phyloP scores from a whole-genome alignment of 495 filamentous ascomycete species.

The Geoglossum glabrum region DNA sequence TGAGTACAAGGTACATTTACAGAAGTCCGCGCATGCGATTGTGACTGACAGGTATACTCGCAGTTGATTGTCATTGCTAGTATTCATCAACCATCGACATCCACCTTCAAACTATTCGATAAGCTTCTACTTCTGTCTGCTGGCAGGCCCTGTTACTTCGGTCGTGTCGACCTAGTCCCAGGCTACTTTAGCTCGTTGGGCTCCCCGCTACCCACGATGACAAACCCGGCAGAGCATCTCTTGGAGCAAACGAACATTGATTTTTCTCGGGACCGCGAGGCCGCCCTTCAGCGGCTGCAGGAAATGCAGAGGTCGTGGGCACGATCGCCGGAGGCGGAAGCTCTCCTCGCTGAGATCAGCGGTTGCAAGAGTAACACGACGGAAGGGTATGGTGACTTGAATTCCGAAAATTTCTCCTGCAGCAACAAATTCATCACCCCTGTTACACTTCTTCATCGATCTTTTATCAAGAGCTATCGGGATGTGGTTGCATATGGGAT shows the following conservation, averaged over 20 bases:
- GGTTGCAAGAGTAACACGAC: not conserved
- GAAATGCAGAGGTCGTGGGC: not conserved
- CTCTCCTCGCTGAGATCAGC: not conserved
- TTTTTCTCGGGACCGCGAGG: slow-evolving; percentile 30
- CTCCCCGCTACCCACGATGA: slow-evolving; percentile 37
- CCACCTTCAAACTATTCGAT: slow-evolving; percentile 60
- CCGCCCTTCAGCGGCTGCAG: slow-evolving; percentile 9
- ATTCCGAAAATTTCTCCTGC: not conserved
- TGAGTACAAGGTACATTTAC: slow-evolving; percentile 27
- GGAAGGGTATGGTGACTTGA: not conserved
- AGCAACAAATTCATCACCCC: slow-evolving; percentile 17
- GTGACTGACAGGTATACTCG: not conserved
- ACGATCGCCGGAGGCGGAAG: not conserved
- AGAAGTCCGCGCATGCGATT: not conserved
- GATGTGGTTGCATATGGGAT: slow-evolving; percentile 71
- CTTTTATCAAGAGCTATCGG: slow-evolving; percentile 60
- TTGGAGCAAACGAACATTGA: slow-evolving; percentile 60
- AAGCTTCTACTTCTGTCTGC: slow-evolving; percentile 52
- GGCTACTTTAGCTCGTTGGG: slow-evolving; percentile 34
- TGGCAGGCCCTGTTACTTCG: slow-evolving; percentile 51
- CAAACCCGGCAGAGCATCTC: slow-evolving; percentile 60
- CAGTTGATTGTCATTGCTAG: slow-evolving; percentile 49
- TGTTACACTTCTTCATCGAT: slow-evolving; percentile 41
- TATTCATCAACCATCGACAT: slow-evolving; percentile 65
- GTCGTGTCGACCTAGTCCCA: slow-evolving; percentile 29